Evolutionary conservation across 805 yeast species (phyloP).

Genomic region (Ogataea chonburiensis): DNA sequence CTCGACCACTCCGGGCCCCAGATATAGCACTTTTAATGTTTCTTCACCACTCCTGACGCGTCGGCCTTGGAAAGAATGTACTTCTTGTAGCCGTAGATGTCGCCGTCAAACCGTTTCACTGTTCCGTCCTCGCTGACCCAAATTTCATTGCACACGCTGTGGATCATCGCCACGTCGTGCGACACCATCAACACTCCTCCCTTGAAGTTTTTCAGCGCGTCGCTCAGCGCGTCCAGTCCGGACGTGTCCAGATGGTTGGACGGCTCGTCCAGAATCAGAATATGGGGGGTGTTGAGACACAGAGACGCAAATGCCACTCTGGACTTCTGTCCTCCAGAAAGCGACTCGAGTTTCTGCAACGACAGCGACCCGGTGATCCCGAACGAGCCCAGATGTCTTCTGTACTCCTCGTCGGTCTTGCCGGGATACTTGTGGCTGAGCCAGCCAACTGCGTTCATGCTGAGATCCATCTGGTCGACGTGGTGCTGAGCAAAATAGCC

Average conservation of each 20-base stretch:
- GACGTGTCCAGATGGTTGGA: constrained; percentile 97
- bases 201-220: constrained; percentile 80
- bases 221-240: constrained; percentile 93
- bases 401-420: constrained; percentile 91
- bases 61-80: constrained; percentile 78
- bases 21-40: constrained; percentile 47
- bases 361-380: constrained; percentile 96
- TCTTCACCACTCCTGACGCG: constrained; percentile 85
- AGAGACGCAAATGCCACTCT: constrained; percentile 97
- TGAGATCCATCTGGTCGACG: constrained; percentile 94
- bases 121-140: constrained; percentile 92
- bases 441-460: constrained; percentile 88
- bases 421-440: constrained; percentile 89
- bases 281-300: constrained; percentile 86
- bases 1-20: not conserved
- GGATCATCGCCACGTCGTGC: constrained; percentile 92
- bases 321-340: constrained; percentile 98
- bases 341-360: constrained; percentile 79
- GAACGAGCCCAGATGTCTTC: constrained; percentile 94
- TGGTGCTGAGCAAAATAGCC: constrained; percentile 99
- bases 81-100: constrained; percentile 84
- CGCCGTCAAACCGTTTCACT: constrained; percentile 77
- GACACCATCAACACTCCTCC: constrained; percentile 98
- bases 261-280: constrained; percentile 93
- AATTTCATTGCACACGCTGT: constrained; percentile 85